Evolutionary conservation across 768 basidiomycete genomes (phyloP).

Genomic region (Mrakia frigida): DNA sequence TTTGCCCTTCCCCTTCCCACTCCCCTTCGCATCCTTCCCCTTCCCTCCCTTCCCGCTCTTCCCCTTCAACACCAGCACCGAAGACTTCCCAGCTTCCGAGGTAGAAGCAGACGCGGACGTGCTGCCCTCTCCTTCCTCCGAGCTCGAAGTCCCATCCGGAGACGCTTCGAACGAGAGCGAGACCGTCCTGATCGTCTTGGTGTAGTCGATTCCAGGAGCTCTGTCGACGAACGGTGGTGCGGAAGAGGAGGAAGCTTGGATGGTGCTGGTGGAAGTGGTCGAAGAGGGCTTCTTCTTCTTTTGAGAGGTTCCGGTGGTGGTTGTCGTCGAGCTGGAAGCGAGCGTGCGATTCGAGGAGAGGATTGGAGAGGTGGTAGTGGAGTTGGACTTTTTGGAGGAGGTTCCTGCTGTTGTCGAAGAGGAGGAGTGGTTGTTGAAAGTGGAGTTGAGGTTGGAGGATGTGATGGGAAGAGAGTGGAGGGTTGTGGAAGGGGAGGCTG

Average conservation of each 20-base stretch:
- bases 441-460: neutral
- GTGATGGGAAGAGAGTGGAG: neutral
- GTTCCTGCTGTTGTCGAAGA: neutral
- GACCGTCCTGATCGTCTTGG: conserved; percentile 11
- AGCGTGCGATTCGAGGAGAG: neutral
- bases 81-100: too few relatives aligned
- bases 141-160: neutral
- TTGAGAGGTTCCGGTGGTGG: neutral
- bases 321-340: neutral
- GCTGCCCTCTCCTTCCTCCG: neutral
- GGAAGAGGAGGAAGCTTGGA: neutral
- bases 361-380: conserved; percentile 7
- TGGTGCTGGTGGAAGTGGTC: neutral
- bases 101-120: too few relatives aligned
- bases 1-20: neutral
- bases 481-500: neutral
- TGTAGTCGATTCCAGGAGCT: conserved; percentile 10
- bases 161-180: conserved; percentile 10
- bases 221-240: neutral
- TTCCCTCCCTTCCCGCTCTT: neutral
- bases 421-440: neutral
- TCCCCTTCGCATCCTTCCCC: neutral
- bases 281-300: conserved; percentile 14
- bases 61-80: too few relatives aligned
- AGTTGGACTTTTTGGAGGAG: conserved; percentile 13